Percentiles rank a stretch among this genome's conserved stretches.
phyloP scores from a whole-genome alignment of 345 rosid species.

The Fremontodendron californicum region DNA sequence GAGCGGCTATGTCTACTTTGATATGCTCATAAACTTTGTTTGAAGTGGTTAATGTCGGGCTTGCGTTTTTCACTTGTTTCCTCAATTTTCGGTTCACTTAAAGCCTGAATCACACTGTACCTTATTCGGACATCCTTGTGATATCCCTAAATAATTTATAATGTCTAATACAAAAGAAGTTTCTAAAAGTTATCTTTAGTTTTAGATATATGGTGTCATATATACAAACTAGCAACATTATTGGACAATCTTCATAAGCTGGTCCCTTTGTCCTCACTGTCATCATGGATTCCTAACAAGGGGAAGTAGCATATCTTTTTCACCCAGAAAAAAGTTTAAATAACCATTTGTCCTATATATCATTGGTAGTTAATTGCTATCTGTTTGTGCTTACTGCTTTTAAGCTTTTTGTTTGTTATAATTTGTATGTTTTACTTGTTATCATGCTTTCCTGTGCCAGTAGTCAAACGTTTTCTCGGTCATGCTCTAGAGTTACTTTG shows the following conservation, averaged over 20 bases:
- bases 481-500: neutral
- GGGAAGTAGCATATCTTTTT: neutral
- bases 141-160: neutral
- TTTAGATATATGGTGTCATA: neutral
- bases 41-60: neutral
- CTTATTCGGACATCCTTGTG: neutral
- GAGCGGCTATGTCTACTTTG: neutral
- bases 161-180: neutral
- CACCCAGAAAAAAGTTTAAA: neutral
- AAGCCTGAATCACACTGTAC: neutral
- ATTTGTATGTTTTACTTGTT: neutral
- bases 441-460: neutral
- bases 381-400: neutral
- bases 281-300: neutral
- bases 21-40: neutral
- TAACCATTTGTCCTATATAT: neutral
- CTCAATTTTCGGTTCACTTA: neutral
- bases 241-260: neutral
- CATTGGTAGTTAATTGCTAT: neutral
- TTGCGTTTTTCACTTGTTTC: neutral
- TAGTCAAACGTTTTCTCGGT: neutral
- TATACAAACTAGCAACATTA: neutral
- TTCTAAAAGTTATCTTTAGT: neutral
- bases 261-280: neutral
- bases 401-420: neutral